A percentile compares a stretch with the other conserved stretches of the same genome.
These are phyloP conservation scores for Benincasa hispida DNA, from an alignment of 306 rosid genomes.

Conservation along the genomic window DNA sequence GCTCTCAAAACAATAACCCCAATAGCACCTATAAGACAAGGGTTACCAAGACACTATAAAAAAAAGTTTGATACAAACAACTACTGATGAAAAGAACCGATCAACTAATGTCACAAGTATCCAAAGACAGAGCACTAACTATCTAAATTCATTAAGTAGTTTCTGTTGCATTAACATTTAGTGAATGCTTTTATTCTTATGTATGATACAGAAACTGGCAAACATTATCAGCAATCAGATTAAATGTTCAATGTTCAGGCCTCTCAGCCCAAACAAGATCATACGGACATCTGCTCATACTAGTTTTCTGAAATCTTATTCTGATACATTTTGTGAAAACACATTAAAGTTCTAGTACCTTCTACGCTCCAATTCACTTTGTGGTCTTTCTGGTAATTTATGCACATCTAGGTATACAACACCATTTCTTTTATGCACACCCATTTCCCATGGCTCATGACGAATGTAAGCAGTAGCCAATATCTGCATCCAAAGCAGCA, in stretches of 20 bases:
- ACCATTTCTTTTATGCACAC: slow-evolving; percentile 92
- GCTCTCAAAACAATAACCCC: slow-evolving; percentile 93
- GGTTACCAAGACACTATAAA: not conserved
- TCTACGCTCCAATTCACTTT: slow-evolving; percentile 74
- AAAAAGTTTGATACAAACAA: not conserved
- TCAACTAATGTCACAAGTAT: not conserved
- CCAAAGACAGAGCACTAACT: not conserved
- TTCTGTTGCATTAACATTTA: not conserved
- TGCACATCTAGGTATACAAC: slow-evolving; percentile 96
- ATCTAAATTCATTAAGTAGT: not conserved
- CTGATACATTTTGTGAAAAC: not conserved
- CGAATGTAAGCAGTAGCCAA: slow-evolving; percentile 78
- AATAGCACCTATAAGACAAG: slow-evolving; percentile 55
- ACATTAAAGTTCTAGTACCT: slow-evolving; percentile 31
- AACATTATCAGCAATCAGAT: not conserved
- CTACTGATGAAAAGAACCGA: not conserved
- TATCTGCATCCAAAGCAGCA: slow-evolving; percentile 38
- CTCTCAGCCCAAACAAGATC: not conserved
- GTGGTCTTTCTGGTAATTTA: slow-evolving; percentile 80
- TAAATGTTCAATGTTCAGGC: not conserved
- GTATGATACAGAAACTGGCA: not conserved
- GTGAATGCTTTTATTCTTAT: not conserved
- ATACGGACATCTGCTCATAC: not conserved
- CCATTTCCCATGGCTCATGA: slow-evolving; percentile 98
- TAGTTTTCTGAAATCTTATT: not conserved